Conservation (phyloP, 257 asterid genomes). For the Hygrophila difformis region DNA sequence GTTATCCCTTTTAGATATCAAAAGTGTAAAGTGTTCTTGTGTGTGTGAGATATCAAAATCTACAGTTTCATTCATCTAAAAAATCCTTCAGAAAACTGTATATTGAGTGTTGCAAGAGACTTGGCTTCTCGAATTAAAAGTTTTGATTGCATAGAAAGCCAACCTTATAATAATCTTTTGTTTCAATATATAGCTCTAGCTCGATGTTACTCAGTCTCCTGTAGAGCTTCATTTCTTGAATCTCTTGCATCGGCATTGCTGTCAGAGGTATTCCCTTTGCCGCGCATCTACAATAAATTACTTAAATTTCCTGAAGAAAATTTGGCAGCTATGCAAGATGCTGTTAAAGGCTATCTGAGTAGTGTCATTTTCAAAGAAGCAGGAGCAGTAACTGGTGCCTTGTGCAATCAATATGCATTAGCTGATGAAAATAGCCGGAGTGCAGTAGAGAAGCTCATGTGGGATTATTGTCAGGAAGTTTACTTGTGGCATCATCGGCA, state of each 20-base stretch:
- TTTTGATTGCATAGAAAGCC: conserved; percentile 17
- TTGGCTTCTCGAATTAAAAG: conserved; percentile 29
- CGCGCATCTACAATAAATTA: conserved; percentile 33
- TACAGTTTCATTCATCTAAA: conserved; percentile 36
- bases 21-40: too few species aligned
- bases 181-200: conserved; percentile 57
- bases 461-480: conserved; percentile 67
- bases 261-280: conserved; percentile 73
- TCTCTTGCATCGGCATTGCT: conserved; percentile 58
- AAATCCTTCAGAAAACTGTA: conserved; percentile 40
- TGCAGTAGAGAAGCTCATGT: conserved; percentile 56
- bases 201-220: conserved; percentile 60
- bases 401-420: conserved; percentile 68
- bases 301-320: conserved; percentile 30
- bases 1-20: too few species aligned
- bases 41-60: too few species aligned
- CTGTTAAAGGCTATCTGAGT: conserved; percentile 43
- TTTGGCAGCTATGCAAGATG: conserved; percentile 27
- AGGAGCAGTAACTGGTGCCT: conserved; percentile 67
- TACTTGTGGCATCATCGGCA: conserved; percentile 65
- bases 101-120: conserved; percentile 39
- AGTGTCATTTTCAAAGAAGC: conserved; percentile 73
- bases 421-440: conserved; percentile 51
- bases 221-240: conserved; percentile 33
- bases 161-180: conserved; percentile 31